Evolutionary conservation across 257 asterid species (phyloP), one percentile per base, ranked within the genome.

Genomic region (Osmanthus fragrans): DNA sequence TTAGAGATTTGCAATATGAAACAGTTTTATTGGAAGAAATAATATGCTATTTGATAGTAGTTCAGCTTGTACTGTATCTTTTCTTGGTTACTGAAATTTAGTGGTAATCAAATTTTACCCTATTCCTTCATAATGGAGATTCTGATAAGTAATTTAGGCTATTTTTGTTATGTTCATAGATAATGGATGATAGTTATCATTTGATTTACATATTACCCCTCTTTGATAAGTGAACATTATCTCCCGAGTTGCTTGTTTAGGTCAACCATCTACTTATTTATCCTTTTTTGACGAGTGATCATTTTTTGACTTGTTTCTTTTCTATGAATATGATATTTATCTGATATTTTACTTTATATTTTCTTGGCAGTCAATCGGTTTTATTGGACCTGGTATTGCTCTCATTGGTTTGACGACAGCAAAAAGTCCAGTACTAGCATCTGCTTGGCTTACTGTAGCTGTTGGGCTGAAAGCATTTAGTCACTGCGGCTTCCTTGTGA

Each of bases 401-500:
- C 97, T 93, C 19, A 80, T 95, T 81, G 89, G 91, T 79, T 81
- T 95, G 86, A 90, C 99, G 36, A 87, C 37, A 82, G 97, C 97
- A 37, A 90, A 79, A 90, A 95, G 64, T 82, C 97, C 98, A 69
- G 77, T 77, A 72, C 34, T 80, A 34, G 99, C 99, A 80, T 93
- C 98, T 85, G 96, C 92, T 34, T 95, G 98, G 98, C 96, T 93
- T 76, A 93, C 99, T 72, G 36, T 91, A 77, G 98, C 98, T 80
- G 99, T 95, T 75, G 97, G 97, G 75, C 89, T 95, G 81, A 95
- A 95, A 87, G 87, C 98, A 25, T 95, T 95, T 80, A 93, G 99
- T 79, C 99, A 95, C 76, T 89, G 92, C 82, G 99, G 99, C 76
- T 95, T 95, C 89, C 99, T 95, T 75, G 99, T 95, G 66, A 95